These are phyloP conservation scores for Aspergillus sclerotialis DNA, from an alignment of 2,329 filamentous ascomycete species.

Conservation along the genomic window DNA sequence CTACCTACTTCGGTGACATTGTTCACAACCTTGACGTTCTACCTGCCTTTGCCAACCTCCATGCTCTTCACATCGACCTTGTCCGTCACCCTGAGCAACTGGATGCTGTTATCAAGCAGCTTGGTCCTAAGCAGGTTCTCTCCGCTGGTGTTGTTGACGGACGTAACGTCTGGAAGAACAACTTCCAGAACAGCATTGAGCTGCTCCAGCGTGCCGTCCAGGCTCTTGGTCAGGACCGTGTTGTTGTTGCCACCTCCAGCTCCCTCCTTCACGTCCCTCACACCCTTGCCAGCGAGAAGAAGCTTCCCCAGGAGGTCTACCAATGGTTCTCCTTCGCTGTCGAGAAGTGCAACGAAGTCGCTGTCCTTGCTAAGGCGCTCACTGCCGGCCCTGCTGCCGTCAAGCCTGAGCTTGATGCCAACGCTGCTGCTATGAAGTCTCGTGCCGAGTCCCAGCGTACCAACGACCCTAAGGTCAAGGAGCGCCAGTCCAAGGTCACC, in stretches of 20 bases:
- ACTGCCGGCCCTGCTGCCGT: slow-evolving; percentile 85
- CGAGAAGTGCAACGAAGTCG: slow-evolving; percentile 88
- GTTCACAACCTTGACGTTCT: slow-evolving; percentile 97
- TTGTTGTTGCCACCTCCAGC: slow-evolving; percentile 93
- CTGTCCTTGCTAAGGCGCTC: slow-evolving; percentile 92
- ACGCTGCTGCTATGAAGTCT: slow-evolving; percentile 86
- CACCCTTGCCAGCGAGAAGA: slow-evolving; percentile 98
- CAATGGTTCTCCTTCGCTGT: slow-evolving; percentile 99
- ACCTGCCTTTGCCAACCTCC: slow-evolving; percentile 62
- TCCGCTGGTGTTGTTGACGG: slow-evolving; percentile 97
- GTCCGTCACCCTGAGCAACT: slow-evolving; percentile 99
- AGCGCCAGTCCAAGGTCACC: slow-evolving; percentile 83
- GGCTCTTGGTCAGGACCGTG: slow-evolving; percentile 94
- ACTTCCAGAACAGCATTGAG: slow-evolving; percentile 93
- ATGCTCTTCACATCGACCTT: slow-evolving; percentile 89
- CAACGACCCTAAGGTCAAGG: slow-evolving; percentile 97
- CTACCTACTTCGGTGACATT: slow-evolving; percentile 99
- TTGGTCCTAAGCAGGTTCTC: slow-evolving; percentile 82
- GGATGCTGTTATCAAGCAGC: slow-evolving; percentile 70
- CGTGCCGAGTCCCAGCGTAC: slow-evolving; percentile 89
- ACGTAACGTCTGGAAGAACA: slow-evolving; percentile 99
- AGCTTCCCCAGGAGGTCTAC: slow-evolving; percentile 83
- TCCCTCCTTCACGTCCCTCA: slow-evolving; percentile 98
- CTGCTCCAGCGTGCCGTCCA: slow-evolving; percentile 82
- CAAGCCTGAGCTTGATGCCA: slow-evolving; percentile 84